Conservation (phyloP, 306 rosid genomes). For the Ochetophila trinervis region DNA sequence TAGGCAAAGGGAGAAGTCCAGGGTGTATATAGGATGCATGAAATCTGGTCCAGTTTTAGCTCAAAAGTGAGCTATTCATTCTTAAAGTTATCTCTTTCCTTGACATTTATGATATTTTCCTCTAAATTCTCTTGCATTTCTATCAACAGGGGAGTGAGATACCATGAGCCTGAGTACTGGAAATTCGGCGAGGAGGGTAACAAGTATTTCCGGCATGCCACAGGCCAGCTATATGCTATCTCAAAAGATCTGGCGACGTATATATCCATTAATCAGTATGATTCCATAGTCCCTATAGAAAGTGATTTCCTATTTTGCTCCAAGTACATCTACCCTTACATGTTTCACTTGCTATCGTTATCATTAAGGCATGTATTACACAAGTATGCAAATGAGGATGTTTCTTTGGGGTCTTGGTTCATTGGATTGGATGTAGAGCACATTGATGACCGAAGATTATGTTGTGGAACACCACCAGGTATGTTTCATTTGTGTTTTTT, state of each 20-base stretch:
- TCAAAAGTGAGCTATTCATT: constrained; percentile 38
- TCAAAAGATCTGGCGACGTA: constrained; percentile 51
- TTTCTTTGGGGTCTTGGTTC: constrained; percentile 57
- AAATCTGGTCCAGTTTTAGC: constrained; percentile 64
- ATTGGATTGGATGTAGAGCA: constrained; percentile 59
- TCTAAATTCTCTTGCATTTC: neutral
- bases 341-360: constrained; percentile 6
- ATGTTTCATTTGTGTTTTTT: constrained; percentile 5
- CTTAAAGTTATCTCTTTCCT: neutral
- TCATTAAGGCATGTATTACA: constrained; percentile 50
- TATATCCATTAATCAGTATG: constrained; percentile 54
- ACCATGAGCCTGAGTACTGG: constrained; percentile 63
- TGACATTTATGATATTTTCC: neutral
- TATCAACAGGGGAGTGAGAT: constrained; percentile 50
- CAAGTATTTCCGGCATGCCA: constrained; percentile 65
- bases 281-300: neutral
- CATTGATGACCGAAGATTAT: constrained; percentile 57
- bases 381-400: constrained; percentile 55
- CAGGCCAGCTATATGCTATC: constrained; percentile 58
- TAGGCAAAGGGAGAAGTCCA: constrained; percentile 40
- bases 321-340: neutral
- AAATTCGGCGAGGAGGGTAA: constrained; percentile 61
- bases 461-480: constrained; percentile 68
- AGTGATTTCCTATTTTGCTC: constrained; percentile 2
- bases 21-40: constrained; percentile 63